Conservation (phyloP, 2,329 filamentous ascomycete species). For the Thyridium curvatum region DNA sequence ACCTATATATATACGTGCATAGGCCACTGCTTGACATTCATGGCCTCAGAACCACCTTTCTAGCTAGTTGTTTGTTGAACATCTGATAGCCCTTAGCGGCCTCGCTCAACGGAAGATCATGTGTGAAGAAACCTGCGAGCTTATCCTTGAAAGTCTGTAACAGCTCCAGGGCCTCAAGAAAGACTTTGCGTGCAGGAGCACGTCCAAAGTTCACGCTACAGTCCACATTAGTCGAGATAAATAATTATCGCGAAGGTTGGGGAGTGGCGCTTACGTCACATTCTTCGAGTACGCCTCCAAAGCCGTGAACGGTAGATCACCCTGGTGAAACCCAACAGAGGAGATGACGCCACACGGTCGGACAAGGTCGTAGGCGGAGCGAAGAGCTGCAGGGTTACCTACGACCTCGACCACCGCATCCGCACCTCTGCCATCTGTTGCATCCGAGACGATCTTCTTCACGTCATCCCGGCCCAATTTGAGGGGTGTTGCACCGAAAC, state of each 20-base stretch:
- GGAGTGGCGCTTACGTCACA: too few species aligned
- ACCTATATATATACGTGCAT: too few species aligned
- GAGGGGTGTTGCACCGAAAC: conserved; percentile 3
- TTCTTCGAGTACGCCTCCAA: too few species aligned
- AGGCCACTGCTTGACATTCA: too few species aligned
- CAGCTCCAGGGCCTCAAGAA: conserved; percentile 2
- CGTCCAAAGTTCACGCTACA: conserved; percentile 5
- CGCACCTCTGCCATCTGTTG: conserved; percentile 1
- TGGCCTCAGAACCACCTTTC: too few species aligned
- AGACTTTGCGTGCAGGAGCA: conserved; percentile 1
- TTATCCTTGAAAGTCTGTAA: conserved; percentile 3
- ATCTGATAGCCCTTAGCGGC: conserved; percentile 2
- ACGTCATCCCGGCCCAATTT: conserved; percentile 5
- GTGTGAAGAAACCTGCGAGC: conserved; percentile 1
- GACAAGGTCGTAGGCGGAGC: conserved; percentile 6
- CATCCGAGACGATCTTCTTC: conserved; percentile 1
- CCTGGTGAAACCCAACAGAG: conserved; percentile 8
- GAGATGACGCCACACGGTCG: conserved; percentile 5
- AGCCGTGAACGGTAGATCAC: conserved; percentile 2
- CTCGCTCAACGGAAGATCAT: not conserved
- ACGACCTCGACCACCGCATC: conserved; percentile 6
- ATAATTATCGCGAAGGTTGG: too few species aligned
- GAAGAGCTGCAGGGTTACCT: conserved; percentile 5
- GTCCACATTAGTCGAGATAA: too few species aligned
- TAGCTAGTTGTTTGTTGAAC: conserved; percentile 1